Evolutionary conservation across 352 stramenopile species (phyloP).

Genomic region (Peronospora destructor): DNA sequence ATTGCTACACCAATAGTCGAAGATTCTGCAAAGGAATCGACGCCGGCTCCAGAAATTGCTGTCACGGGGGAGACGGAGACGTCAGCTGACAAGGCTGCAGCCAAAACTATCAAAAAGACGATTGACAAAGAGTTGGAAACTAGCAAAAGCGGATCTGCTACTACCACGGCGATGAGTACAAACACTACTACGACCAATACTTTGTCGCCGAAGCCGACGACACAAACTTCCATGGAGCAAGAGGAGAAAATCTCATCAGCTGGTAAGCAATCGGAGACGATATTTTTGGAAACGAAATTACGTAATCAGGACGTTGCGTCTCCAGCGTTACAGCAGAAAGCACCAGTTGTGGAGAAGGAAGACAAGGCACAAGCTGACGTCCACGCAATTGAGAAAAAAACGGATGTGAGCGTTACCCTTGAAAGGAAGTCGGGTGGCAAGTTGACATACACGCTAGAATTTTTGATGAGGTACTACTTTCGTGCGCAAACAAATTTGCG

Average conservation of each 20-base stretch:
- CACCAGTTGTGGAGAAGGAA: slow-evolving; percentile 6
- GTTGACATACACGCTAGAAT: slow-evolving; percentile 46
- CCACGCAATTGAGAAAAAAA: slow-evolving; percentile 24
- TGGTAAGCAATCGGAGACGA: slow-evolving; percentile 15
- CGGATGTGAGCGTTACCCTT: slow-evolving; percentile 30
- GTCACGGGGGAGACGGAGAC: slow-evolving; percentile 6
- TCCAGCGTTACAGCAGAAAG: slow-evolving; percentile 20
- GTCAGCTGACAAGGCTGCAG: slow-evolving; percentile 4
- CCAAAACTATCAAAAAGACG: slow-evolving; percentile 14
- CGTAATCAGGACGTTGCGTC: slow-evolving; percentile 9
- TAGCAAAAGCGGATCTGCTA: slow-evolving; percentile 12
- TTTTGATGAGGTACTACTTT: slow-evolving; percentile 41
- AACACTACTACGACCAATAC: slow-evolving; percentile 16
- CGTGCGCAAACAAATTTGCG: background rate
- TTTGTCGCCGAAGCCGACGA: slow-evolving; percentile 16
- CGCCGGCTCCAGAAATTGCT: background rate
- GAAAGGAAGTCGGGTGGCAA: slow-evolving; percentile 37
- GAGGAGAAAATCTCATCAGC: slow-evolving; percentile 3
- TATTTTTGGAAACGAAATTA: slow-evolving; percentile 19
- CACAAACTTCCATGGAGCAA: slow-evolving; percentile 10
- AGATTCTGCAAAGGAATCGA: slow-evolving; percentile 8
- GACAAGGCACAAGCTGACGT: slow-evolving; percentile 11
- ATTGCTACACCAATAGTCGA: background rate
- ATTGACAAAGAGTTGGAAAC: slow-evolving; percentile 18
- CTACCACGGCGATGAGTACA: slow-evolving; percentile 16